Evolutionary conservation across 352 stramenopile species (phyloP).

Genomic region (Halophytophthora batemanensis): DNA sequence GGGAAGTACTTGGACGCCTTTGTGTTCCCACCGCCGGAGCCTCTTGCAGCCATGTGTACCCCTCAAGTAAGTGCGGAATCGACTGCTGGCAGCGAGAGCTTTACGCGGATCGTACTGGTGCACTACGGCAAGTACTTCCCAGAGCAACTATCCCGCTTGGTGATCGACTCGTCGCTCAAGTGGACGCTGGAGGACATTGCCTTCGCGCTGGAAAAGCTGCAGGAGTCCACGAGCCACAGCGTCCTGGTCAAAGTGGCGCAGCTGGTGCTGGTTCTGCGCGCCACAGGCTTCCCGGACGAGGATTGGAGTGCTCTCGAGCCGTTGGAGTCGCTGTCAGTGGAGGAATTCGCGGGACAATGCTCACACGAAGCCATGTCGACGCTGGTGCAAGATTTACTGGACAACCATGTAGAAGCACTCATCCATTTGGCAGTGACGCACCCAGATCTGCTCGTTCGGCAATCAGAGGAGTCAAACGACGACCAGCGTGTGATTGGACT

Average conservation of each 20-base stretch:
- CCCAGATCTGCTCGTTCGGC: slow-evolving; percentile 53
- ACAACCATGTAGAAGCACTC: slow-evolving; percentile 45
- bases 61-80: slow-evolving; percentile 7
- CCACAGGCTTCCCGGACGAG: slow-evolving; percentile 18
- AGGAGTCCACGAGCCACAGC: slow-evolving; percentile 41
- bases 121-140: slow-evolving; percentile 78
- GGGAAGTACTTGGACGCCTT: slow-evolving; percentile 76
- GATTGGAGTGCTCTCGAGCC: slow-evolving; percentile 27
- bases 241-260: slow-evolving; percentile 56
- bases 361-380: slow-evolving; percentile 35
- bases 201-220: slow-evolving; percentile 59
- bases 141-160: slow-evolving; percentile 64
- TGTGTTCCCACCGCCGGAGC: slow-evolving; percentile 51
- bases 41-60: slow-evolving; percentile 21
- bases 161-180: slow-evolving; percentile 66
- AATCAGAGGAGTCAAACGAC: not conserved
- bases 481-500: slow-evolving; percentile 2
- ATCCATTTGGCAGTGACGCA: slow-evolving; percentile 57
- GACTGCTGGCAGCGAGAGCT: slow-evolving; percentile 21
- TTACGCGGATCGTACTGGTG: slow-evolving; percentile 63
- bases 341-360: slow-evolving; percentile 23
- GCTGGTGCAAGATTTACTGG: slow-evolving; percentile 35
- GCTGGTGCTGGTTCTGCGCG: slow-evolving; percentile 63
- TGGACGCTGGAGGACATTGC: slow-evolving; percentile 72
- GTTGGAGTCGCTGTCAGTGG: slow-evolving; percentile 1